phyloP scores from a whole-genome alignment of 345 rosid genomes.

The Toxicodendron radicans region DNA sequence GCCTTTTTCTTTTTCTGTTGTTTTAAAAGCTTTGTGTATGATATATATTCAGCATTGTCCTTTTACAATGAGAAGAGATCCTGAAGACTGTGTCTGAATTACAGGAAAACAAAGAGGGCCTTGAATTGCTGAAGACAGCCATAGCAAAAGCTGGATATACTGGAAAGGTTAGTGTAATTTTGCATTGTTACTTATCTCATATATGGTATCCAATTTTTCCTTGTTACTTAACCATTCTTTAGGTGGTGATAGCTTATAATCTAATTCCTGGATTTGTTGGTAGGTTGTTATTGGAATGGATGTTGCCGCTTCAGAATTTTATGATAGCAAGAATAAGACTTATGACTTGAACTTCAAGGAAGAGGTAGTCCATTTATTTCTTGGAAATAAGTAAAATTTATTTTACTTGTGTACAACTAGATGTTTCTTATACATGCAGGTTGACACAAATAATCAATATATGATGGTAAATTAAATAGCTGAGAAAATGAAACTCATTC shows the following conservation, averaged over 20 bases:
- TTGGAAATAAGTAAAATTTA: background rate
- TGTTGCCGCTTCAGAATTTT: conserved; percentile 77
- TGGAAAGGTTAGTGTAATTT: conserved; percentile 38
- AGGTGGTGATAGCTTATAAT: background rate
- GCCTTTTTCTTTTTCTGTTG: background rate
- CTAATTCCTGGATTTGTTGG: conserved; percentile 2
- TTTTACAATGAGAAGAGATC: background rate
- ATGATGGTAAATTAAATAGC: background rate
- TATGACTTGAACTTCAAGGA: conserved; percentile 72
- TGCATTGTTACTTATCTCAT: background rate
- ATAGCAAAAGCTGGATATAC: conserved; percentile 68
- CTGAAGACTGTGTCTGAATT: conserved; percentile 10
- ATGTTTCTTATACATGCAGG: background rate
- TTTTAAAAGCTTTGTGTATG: background rate
- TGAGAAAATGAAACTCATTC: conserved; percentile 8
- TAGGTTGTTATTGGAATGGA: conserved; percentile 81
- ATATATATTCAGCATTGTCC: background rate
- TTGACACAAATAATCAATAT: background rate
- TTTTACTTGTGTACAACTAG: background rate
- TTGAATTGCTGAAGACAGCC: conserved; percentile 69
- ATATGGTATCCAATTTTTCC: background rate
- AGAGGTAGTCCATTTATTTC: conserved; percentile 33
- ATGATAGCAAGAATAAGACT: conserved; percentile 43
- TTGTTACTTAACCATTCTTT: background rate
- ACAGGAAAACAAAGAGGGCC: conserved; percentile 73